A percentile compares a stretch with the other conserved stretches of the same genome.
Conservation (phyloP, 1,284 basidiomycete genomes). For the Moesziomyces aphidis region DNA sequence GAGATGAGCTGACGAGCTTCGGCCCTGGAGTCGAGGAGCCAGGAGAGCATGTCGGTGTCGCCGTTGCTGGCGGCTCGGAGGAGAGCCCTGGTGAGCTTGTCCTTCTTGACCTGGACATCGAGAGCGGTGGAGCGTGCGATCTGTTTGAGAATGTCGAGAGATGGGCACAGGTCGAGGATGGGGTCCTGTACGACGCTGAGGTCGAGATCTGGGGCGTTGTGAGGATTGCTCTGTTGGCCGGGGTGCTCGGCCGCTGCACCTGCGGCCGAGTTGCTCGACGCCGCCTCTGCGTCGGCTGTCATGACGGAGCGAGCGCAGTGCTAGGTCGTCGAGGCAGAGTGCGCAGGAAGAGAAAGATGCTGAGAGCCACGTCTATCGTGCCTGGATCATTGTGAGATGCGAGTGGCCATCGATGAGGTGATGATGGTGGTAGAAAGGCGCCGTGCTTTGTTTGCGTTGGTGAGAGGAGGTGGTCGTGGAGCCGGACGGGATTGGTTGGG, state of each 20-base stretch:
- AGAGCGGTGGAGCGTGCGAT: conserved; percentile 23
- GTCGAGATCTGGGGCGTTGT: conserved; percentile 22
- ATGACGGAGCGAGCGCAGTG: background rate
- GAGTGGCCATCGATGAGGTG: too few relatives aligned
- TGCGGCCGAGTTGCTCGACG: background rate
- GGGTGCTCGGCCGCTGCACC: background rate
- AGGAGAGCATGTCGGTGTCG: conserved; percentile 57
- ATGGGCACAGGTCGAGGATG: conserved; percentile 53
- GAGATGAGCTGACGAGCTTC: conserved; percentile 34
- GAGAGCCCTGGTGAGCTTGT: conserved; percentile 36
- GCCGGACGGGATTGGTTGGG: too few relatives aligned
- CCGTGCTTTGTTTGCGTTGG: too few relatives aligned
- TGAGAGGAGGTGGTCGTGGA: too few relatives aligned
- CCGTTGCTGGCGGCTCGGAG: conserved; percentile 53
- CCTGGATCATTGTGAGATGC: too few relatives aligned
- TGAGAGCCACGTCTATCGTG: too few relatives aligned
- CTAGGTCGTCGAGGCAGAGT: too few relatives aligned
- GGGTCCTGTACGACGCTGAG: conserved; percentile 40
- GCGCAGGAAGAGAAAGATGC: too few relatives aligned
- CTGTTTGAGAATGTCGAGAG: conserved; percentile 43
- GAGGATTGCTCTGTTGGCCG: background rate
- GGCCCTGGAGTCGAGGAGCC: conserved; percentile 47
- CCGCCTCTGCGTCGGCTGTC: background rate
- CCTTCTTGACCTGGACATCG: conserved; percentile 15
- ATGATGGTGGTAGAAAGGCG: too few relatives aligned